Conservation (phyloP, 495 filamentous ascomycete genomes). For the Neurospora intermedia region DNA sequence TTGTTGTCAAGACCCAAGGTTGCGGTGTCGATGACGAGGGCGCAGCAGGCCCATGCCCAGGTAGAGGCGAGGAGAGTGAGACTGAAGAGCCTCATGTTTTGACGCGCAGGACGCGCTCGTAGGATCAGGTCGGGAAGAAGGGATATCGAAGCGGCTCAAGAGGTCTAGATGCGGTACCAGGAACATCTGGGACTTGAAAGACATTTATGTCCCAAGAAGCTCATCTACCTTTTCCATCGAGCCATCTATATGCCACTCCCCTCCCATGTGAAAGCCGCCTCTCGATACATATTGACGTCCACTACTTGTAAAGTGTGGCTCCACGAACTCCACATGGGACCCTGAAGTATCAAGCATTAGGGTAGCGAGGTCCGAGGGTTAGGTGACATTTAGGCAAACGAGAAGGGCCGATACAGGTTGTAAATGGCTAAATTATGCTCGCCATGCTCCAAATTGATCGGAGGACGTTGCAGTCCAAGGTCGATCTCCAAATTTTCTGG, state of each 20-base stretch:
- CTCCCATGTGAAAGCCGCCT: not conserved
- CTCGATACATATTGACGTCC: not conserved
- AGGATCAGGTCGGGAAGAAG: not conserved
- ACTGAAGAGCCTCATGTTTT: not conserved
- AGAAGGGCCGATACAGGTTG: not conserved
- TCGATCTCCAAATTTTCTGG: not conserved
- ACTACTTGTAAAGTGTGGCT: not conserved
- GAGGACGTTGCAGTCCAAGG: not conserved
- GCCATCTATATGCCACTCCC: not conserved
- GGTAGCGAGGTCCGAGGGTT: not conserved
- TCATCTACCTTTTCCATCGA: not conserved
- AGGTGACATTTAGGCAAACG: not conserved
- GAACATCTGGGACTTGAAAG: not conserved
- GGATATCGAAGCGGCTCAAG: not conserved
- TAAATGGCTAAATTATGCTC: not conserved
- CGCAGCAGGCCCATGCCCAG: not conserved
- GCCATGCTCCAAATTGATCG: not conserved
- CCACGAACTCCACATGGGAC: not conserved
- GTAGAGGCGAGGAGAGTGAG: not conserved
- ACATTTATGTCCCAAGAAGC: not conserved
- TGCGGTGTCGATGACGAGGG: slow-evolving; percentile 1
- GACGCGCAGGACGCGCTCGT: not conserved
- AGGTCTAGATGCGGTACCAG: not conserved
- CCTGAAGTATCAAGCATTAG: not conserved
- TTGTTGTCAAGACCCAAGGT: not conserved